Percentiles rank a stretch among this genome's conserved stretches.
These are phyloP conservation scores for Vitis riparia DNA, from an alignment of 164 flowering plant species.

Conservation along the genomic window DNA sequence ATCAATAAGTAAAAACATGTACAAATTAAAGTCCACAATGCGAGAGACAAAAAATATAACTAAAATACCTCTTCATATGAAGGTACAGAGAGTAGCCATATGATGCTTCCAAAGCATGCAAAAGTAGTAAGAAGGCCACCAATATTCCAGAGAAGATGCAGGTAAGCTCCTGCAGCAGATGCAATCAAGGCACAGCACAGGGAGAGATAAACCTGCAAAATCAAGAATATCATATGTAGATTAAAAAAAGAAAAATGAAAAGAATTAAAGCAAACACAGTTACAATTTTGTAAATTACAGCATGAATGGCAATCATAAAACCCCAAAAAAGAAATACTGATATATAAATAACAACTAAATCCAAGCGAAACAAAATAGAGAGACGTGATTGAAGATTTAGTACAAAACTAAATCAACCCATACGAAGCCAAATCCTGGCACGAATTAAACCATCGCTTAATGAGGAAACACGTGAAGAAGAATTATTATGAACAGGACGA, in stretches of 20 bases:
- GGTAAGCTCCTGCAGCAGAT: constrained; percentile 72
- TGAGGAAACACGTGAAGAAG: no score
- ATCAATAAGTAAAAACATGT: neutral
- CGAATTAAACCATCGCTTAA: no score
- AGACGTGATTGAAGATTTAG: no score
- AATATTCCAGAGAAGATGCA: constrained; percentile 79
- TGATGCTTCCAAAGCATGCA: constrained; percentile 53
- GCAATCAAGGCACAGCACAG: constrained; percentile 74
- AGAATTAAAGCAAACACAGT: neutral
- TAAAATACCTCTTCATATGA: constrained; percentile 57
- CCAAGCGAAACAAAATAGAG: no score
- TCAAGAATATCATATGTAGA: neutral
- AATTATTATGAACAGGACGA: no score
- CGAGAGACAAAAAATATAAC: neutral
- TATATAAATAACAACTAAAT: no score
- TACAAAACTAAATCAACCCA: no score
- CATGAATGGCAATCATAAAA: no score
- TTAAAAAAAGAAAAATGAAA: neutral
- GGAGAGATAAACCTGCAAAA: constrained; percentile 72
- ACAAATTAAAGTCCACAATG: neutral
- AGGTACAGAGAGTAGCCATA: constrained; percentile 58
- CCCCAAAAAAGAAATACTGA: no score
- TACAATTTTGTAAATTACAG: neutral
- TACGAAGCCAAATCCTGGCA: no score
- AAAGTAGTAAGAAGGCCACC: constrained; percentile 82